Evolutionary conservation across 441 rosid genomes (phyloP), one percentile per base, ranked within the genome.

Genomic region (Hypseocharis bilobata): DNA sequence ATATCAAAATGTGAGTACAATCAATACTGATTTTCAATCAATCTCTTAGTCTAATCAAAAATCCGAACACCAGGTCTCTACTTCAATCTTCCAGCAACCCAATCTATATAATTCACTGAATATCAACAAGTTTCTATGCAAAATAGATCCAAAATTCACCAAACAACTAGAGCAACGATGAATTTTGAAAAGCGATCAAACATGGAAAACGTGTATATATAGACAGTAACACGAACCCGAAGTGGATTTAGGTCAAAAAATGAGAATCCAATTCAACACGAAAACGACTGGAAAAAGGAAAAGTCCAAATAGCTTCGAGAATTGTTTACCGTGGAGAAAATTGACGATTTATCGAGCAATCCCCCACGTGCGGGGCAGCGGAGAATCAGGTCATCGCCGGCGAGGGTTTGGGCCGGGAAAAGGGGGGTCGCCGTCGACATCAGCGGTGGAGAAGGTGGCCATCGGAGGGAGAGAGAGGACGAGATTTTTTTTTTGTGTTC

Each of bases 381-480:
- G 3, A 45, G 52, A 45, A 45, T 45, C 52, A 45, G 52, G 52
- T 45, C 52, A 45, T 45, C 52, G 52, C 52, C 52, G 52, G 52
- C 52, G 55, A 47, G 19, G 8, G 38, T 3, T 4, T 10, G 38
- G 38, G 8, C 38, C 1, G 8, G 38, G 8, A 32, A 32, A 32
- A 32, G 38, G 38, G 38, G 38, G 38, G 8, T 32, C 38, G 38
- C 38, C 38, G 38, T 32, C 38, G 38, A 32, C 38, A 17, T 4
- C 55, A 7, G 19, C 55, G 55, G 25, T 47, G 25, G 52, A n/a
- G 7, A 22, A 45, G n/a, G n/a, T n/a, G n/a, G n/a, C n/a, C n/a
- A n/a, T n/a, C n/a, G n/a, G n/a, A n/a, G n/a, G n/a, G 55, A 47
- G 55, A 47, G 55, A 17, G 55, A 47, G 22, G 23, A 19, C 17